These are phyloP conservation scores for Hymenotorrendiella dingleyae DNA, from an alignment of 2,329 filamentous ascomycete genomes.

Conservation along the genomic window DNA sequence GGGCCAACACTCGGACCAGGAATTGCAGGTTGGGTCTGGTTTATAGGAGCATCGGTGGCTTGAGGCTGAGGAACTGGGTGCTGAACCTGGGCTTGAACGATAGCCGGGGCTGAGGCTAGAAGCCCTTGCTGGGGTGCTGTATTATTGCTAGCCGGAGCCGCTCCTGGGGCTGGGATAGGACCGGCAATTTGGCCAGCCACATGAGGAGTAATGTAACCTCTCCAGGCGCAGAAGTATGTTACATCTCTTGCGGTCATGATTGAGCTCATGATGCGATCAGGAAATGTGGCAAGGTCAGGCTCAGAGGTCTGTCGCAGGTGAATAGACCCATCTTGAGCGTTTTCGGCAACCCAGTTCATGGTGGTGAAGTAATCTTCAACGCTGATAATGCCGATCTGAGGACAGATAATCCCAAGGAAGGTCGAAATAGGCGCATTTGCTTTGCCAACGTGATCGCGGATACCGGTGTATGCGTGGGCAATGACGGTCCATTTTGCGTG, in stretches of 20 bases:
- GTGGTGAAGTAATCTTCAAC: slow-evolving; percentile 15
- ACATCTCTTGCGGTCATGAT: slow-evolving; percentile 20
- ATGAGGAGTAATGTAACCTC: slow-evolving; percentile 13
- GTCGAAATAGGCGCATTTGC: slow-evolving; percentile 12
- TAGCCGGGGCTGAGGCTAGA: slow-evolving; percentile 12
- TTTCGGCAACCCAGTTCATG: slow-evolving; percentile 18
- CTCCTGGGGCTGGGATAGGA: background rate
- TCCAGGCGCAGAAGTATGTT: slow-evolving; percentile 16
- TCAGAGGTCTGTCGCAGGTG: slow-evolving; percentile 11
- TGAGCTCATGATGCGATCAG: slow-evolving; percentile 12
- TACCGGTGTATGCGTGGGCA: slow-evolving; percentile 19
- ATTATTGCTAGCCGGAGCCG: background rate
- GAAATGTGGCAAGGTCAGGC: slow-evolving; percentile 15
- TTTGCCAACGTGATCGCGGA: slow-evolving; percentile 18
- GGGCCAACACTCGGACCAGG: no score
- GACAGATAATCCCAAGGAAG: slow-evolving; percentile 15
- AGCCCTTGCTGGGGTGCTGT: slow-evolving; percentile 12
- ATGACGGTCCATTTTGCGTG: slow-evolving; percentile 21
- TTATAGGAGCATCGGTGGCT: no score
- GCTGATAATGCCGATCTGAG: slow-evolving; percentile 18
- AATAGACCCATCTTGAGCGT: slow-evolving; percentile 8
- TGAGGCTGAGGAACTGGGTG: no score
- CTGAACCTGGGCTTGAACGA: no score
- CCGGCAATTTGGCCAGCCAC: slow-evolving; percentile 5
- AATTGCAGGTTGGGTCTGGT: background rate